Conservation (phyloP, 768 basidiomycete species). For the Artomyces pyxidatus region DNA sequence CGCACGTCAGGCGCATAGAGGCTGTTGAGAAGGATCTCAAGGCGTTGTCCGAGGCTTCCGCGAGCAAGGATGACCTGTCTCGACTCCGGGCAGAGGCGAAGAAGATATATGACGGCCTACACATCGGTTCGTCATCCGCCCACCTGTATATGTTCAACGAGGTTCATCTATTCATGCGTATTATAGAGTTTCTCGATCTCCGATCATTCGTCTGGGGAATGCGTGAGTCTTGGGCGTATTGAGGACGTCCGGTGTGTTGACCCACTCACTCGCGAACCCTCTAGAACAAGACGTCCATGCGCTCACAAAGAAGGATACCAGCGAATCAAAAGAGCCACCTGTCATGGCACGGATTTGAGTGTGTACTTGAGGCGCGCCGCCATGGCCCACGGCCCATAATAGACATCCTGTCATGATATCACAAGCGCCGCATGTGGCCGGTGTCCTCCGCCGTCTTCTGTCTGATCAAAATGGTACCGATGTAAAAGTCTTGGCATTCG, state of each 20-base stretch:
- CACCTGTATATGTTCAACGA: neutral
- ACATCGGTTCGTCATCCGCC: constrained; percentile 50
- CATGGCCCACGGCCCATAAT: too few relatives aligned
- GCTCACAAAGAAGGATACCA: constrained; percentile 58
- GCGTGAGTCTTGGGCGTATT: too few relatives aligned
- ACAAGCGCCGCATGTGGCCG: too few relatives aligned
- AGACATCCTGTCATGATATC: too few relatives aligned
- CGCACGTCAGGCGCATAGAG: constrained; percentile 69
- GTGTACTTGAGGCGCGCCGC: too few relatives aligned
- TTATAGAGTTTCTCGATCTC: constrained; percentile 69
- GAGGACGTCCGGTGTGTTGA: too few relatives aligned
- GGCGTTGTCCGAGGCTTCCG: constrained; percentile 53
- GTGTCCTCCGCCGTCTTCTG: too few relatives aligned
- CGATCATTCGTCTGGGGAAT: constrained; percentile 83
- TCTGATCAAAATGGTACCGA: too few relatives aligned
- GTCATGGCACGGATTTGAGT: too few relatives aligned
- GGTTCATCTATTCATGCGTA: neutral
- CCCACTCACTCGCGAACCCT: too few relatives aligned
- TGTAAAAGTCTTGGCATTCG: too few relatives aligned
- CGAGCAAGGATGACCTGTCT: constrained; percentile 75
- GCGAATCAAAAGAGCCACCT: neutral
- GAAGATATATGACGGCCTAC: constrained; percentile 79
- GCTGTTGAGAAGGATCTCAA: constrained; percentile 87
- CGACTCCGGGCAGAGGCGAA: constrained; percentile 74
- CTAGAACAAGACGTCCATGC: constrained; percentile 78